Base-by-base conservation (phyloP, 2,329 filamentous ascomycete genomes). In the Dothiorella sarmentorum region DNA sequence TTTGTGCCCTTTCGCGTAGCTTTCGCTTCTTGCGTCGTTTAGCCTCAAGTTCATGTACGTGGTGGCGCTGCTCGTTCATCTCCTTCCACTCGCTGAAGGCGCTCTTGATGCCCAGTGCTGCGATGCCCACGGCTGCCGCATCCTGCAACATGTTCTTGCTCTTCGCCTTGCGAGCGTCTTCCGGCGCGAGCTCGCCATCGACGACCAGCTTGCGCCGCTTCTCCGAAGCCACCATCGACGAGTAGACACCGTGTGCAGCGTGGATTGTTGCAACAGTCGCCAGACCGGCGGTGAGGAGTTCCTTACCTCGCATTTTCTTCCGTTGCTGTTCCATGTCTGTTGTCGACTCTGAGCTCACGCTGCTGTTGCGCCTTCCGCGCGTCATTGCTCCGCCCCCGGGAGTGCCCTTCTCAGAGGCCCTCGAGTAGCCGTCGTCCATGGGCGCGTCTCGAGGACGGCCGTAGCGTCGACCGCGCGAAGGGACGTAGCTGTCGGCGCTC, bases 221-320 rank as follows among this genome's bases (percentile, higher is more conserved):
- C 62, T 87, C 81, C 59, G 84, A 81, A 61, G 85, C 84, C 64
- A 85, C 82, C 75, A 87, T 80, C 66, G 81, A 83, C 62, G 80
- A 78, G 71, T 86, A 85, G 57, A 88, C 77, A 61, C 79, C 81
- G 69, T 88, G 85, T 13, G 83, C 85, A 22, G 85, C 85, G 72
- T 88, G 85, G 62, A 88, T 86, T 26, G 85, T 88, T 35, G 86
- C 86, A 60, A 88, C 81, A 59, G 84, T 85, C 56, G 86, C 85
- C 60, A 88, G 75, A 62, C 85, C 85, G 57, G 84, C 82, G 63
- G 85, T 87, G 63, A 88, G 69, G 67, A 87, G 71, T 77, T 87
- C 83, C 73, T 87, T 86, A 71, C 83, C 82, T 76, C 80, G 80
- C 76, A 86, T 79, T 68, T 87, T 86, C 73, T 85, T 87, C 56